Percentiles rank a stretch among this genome's conserved stretches.
Conservation (phyloP, 331 rosid species). For the Ulmus americana region DNA sequence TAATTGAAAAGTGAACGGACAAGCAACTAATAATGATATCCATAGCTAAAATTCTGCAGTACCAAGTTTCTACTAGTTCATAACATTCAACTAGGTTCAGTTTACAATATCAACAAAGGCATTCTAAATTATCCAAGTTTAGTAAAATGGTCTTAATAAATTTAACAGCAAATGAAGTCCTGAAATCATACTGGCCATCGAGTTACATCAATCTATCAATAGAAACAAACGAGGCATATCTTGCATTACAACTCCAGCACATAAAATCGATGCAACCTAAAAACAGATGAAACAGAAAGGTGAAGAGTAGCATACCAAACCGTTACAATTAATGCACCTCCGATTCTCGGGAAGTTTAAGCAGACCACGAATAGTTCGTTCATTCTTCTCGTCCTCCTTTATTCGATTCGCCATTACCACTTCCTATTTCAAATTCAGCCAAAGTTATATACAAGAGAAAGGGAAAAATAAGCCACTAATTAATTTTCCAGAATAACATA, state of each 20-base stretch:
- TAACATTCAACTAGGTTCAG: too few species aligned
- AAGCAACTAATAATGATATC: too few species aligned
- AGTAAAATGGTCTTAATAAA: neutral
- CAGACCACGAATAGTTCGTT: conserved; percentile 79
- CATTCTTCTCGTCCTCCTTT: conserved; percentile 86
- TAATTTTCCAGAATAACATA: conserved; percentile 11
- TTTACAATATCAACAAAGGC: too few species aligned
- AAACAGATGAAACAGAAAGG: conserved; percentile 3
- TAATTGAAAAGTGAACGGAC: too few species aligned
- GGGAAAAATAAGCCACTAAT: conserved; percentile 5
- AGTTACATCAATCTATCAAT: neutral
- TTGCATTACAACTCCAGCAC: neutral
- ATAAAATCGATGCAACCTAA: conserved; percentile 1
- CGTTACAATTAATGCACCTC: conserved; percentile 85
- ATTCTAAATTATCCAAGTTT: neutral
- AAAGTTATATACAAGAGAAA: conserved; percentile 16
- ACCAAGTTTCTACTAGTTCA: too few species aligned
- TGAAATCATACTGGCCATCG: neutral
- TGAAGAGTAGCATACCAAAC: conserved; percentile 48
- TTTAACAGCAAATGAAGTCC: neutral
- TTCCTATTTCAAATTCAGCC: conserved; percentile 31
- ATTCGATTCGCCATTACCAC: conserved; percentile 61
- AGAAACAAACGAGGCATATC: neutral
- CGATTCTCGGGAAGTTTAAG: conserved; percentile 73
- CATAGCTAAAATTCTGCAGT: too few species aligned